Evolutionary conservation across 768 basidiomycete species (phyloP).

Genomic region (Pholiota microspora): DNA sequence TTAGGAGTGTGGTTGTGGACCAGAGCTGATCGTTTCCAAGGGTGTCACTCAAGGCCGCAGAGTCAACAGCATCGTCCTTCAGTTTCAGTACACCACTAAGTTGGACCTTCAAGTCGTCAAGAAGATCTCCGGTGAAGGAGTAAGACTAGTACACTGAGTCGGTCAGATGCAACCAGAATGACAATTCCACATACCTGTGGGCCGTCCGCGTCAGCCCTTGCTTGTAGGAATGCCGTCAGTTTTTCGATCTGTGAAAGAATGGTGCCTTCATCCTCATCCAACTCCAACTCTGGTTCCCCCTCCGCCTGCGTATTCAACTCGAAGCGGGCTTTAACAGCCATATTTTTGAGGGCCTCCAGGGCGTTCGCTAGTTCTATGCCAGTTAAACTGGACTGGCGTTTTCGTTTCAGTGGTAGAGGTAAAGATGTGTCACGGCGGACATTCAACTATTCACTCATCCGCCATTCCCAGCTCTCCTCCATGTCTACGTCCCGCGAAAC

Average conservation of each 20-base stretch:
- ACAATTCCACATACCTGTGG: conserved; percentile 12
- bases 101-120: conserved; percentile 9
- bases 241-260: conserved; percentile 9
- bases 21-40: conserved; percentile 13
- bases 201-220: conserved; percentile 7
- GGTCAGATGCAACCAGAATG: conserved; percentile 6
- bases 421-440: conserved; percentile 7
- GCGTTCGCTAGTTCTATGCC: conserved; percentile 9
- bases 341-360: conserved; percentile 9
- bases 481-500: no score
- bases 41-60: conserved; percentile 9
- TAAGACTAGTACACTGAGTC: conserved; percentile 7
- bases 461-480: no score
- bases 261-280: background rate
- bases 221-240: conserved; percentile 10
- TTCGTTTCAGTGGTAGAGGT: conserved; percentile 6
- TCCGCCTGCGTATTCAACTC: conserved; percentile 5
- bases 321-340: conserved; percentile 6
- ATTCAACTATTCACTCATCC: no score
- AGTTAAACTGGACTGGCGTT: conserved; percentile 7
- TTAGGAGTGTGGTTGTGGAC: conserved; percentile 12
- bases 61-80: conserved; percentile 9
- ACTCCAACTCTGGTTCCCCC: conserved; percentile 6
- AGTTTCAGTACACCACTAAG: conserved; percentile 11
- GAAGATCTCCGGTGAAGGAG: conserved; percentile 10